Percentiles rank a stretch among this genome's conserved stretches.
phyloP scores from a whole-genome alignment of 2,329 filamentous ascomycete species.

The Ascochyta clinopodiicola region DNA sequence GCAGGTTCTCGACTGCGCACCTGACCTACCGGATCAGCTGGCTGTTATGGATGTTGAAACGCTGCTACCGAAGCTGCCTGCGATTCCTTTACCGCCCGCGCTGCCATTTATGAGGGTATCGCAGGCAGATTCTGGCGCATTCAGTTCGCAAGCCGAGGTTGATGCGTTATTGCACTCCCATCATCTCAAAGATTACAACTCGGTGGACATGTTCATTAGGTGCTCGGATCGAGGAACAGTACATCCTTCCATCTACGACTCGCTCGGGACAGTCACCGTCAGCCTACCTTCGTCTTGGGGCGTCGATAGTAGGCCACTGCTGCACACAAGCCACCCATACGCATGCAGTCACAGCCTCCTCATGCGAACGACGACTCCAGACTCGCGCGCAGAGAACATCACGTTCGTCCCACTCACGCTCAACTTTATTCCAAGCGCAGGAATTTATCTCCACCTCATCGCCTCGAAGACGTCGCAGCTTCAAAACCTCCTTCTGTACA shows the following conservation, averaged over 20 bases:
- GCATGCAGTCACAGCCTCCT: conserved; percentile 80
- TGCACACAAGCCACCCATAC: conserved; percentile 74
- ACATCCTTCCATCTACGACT: conserved; percentile 84
- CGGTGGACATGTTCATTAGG: conserved; percentile 80
- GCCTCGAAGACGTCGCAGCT: conserved; percentile 86
- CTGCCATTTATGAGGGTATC: conserved; percentile 42
- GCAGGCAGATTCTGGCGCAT: conserved; percentile 44
- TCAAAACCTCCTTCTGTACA: conserved; percentile 84
- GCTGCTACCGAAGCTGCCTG: conserved; percentile 47
- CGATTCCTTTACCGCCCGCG: conserved; percentile 45
- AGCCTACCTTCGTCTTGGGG: conserved; percentile 54
- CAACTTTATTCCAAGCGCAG: conserved; percentile 79
- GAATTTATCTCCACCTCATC: conserved; percentile 81
- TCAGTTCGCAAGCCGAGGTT: conserved; percentile 49
- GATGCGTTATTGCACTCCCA: conserved; percentile 50
- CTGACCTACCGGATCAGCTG: conserved; percentile 48
- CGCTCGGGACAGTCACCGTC: conserved; percentile 77
- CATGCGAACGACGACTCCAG: conserved; percentile 52
- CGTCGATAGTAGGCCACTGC: conserved; percentile 57
- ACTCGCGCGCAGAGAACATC: conserved; percentile 42
- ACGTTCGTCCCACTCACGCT: conserved; percentile 73
- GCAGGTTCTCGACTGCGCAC: conserved; percentile 42
- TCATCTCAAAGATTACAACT: conserved; percentile 70
- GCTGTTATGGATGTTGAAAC: conserved; percentile 51
- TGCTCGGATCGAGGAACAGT: conserved; percentile 74